These are phyloP conservation scores for Penicillium steckii DNA, from an alignment of 495 filamentous ascomycete species.

Conservation along the genomic window DNA sequence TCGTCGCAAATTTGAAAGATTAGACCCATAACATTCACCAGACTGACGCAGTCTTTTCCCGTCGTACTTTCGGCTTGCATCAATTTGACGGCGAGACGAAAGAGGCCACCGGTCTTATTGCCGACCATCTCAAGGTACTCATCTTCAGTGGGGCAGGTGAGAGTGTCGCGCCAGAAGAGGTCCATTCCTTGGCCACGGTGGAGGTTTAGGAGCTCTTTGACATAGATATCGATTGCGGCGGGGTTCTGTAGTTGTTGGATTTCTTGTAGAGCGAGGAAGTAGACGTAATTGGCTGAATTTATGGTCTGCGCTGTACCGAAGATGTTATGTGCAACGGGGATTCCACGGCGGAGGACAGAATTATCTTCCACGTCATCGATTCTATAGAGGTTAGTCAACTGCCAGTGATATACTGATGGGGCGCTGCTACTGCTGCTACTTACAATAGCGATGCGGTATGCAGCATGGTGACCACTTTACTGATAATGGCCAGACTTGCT, in stretches of 20 bases:
- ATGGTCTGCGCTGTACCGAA: constrained; percentile 96
- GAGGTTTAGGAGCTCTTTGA: constrained; percentile 87
- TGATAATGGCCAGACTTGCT: constrained; percentile 77
- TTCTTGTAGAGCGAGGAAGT: constrained; percentile 86
- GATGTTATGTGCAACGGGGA: constrained; percentile 91
- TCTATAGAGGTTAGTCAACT: constrained; percentile 29
- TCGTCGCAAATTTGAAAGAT: constrained; percentile 98
- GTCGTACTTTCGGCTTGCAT: constrained; percentile 87
- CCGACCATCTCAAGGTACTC: constrained; percentile 99
- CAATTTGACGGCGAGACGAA: constrained; percentile 88
- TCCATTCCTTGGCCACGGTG: constrained; percentile 98
- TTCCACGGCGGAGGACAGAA: constrained; percentile 78
- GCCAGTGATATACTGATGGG: not conserved
- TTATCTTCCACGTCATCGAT: constrained; percentile 92
- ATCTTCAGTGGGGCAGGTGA: constrained; percentile 90
- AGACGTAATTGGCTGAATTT: constrained; percentile 96
- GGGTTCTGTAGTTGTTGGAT: constrained; percentile 74
- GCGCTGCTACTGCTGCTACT: constrained; percentile 11
- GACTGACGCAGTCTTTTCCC: constrained; percentile 67
- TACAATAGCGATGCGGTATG: constrained; percentile 88
- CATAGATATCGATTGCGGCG: constrained; percentile 70
- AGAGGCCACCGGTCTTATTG: constrained; percentile 96
- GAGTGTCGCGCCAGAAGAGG: constrained; percentile 91
- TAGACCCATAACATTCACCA: constrained; percentile 88
- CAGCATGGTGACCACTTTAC: constrained; percentile 85